phyloP scores from a whole-genome alignment of 768 basidiomycete genomes.

The Hericium alpestre region DNA sequence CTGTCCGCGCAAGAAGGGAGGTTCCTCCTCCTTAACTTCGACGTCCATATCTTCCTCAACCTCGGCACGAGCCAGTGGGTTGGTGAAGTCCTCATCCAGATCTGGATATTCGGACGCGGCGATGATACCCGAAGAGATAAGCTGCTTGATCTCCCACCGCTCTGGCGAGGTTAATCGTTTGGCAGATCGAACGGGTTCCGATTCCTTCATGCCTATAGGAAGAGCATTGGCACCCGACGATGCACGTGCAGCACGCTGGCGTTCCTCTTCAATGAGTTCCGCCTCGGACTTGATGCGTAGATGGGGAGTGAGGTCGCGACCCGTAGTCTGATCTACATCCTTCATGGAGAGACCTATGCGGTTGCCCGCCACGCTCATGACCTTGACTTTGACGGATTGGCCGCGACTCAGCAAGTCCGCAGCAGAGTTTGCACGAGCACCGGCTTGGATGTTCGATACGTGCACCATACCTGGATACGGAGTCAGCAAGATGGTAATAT shows the following conservation, averaged over 20 bases:
- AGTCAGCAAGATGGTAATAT: conserved; percentile 2
- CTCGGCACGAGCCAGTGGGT: conserved; percentile 69
- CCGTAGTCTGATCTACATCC: conserved; percentile 87
- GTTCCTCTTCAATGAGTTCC: conserved; percentile 76
- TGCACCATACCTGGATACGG: conserved; percentile 79
- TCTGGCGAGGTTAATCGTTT: conserved; percentile 92
- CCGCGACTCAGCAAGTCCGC: conserved; percentile 77
- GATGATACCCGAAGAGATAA: conserved; percentile 90
- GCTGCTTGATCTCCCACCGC: conserved; percentile 98
- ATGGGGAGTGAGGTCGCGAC: conserved; percentile 89
- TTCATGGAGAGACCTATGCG: conserved; percentile 91
- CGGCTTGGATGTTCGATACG: conserved; percentile 82
- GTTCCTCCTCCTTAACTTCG: conserved; percentile 94
- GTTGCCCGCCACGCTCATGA: conserved; percentile 81
- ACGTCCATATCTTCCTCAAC: conserved; percentile 96
- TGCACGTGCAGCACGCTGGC: conserved; percentile 45
- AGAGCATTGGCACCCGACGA: conserved; percentile 82
- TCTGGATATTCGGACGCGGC: conserved; percentile 91
- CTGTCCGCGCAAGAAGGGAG: conserved; percentile 91
- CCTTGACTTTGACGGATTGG: conserved; percentile 88
- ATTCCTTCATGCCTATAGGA: conserved; percentile 52
- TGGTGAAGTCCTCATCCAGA: conserved; percentile 74
- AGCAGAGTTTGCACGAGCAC: conserved; percentile 77
- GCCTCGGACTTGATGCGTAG: conserved; percentile 90
- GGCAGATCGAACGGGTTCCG: conserved; percentile 58